A percentile compares a stretch with the other conserved stretches of the same genome.
phyloP scores from a whole-genome alignment of 2,329 filamentous ascomycete species.

The Emmonsia crescens region DNA sequence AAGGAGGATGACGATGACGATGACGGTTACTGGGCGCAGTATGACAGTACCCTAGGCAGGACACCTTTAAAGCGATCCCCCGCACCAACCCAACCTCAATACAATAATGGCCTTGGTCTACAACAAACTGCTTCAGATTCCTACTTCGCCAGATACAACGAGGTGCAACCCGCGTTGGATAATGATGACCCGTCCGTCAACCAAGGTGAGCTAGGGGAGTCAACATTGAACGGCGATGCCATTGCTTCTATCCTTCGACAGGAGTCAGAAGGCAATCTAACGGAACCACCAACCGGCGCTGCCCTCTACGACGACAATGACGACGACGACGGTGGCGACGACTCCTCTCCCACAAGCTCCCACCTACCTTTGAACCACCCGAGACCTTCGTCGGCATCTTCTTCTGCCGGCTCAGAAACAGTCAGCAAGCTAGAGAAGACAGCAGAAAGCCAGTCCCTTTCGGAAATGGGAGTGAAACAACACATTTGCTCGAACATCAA shows the following conservation, averaged over 20 bases:
- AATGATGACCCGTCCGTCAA: conserved; percentile 51
- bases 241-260: conserved; percentile 32
- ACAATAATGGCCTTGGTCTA: conserved; percentile 21
- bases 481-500: conserved; percentile 55
- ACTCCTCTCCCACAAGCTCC: neutral
- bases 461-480: conserved; percentile 51
- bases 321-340: neutral
- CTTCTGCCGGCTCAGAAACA: conserved; percentile 34
- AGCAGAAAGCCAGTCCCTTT: conserved; percentile 42
- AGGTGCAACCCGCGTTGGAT: conserved; percentile 55
- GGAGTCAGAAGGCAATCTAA: conserved; percentile 22
- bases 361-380: conserved; percentile 28
- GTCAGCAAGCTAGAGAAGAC: conserved; percentile 46
- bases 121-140: conserved; percentile 39
- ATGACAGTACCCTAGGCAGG: conserved; percentile 45
- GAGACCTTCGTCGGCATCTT: conserved; percentile 32
- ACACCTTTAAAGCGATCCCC: conserved; percentile 38
- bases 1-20: conserved; percentile 46
- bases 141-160: conserved; percentile 51
- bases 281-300: neutral
- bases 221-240: conserved; percentile 45
- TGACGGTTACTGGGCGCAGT: conserved; percentile 55
- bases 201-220: conserved; percentile 35
- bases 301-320: neutral
- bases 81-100: conserved; percentile 17